phyloP scores from a whole-genome alignment of 257 asterid genomes.

The Rehmannia glutinosa region DNA sequence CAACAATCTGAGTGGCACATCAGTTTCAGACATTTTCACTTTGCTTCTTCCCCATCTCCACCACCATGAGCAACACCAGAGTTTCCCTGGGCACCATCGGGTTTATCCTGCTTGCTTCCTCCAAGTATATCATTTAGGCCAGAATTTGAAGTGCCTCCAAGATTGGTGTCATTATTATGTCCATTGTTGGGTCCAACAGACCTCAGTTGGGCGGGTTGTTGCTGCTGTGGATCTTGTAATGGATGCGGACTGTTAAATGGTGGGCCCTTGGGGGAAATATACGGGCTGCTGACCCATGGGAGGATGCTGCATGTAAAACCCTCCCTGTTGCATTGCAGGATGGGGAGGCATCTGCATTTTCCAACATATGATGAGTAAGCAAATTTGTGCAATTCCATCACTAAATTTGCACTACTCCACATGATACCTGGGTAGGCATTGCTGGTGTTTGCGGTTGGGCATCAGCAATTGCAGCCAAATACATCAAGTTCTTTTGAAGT shows the following conservation, averaged over 20 bases:
- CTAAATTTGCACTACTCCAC: background rate
- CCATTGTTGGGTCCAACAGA: constrained; percentile 50
- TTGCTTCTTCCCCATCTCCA: constrained; percentile 41
- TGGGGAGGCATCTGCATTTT: constrained; percentile 63
- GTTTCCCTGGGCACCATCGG: constrained; percentile 26
- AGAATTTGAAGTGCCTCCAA: constrained; percentile 37
- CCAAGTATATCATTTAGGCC: constrained; percentile 36
- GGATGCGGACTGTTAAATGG: constrained; percentile 50
- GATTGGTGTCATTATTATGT: constrained; percentile 24
- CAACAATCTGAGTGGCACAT: too few relatives aligned
- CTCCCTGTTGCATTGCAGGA: constrained; percentile 75
- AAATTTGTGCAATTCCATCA: too few relatives aligned
- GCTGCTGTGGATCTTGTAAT: constrained; percentile 53
- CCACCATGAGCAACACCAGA: too few relatives aligned
- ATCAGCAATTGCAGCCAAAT: constrained; percentile 95
- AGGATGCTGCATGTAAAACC: constrained; percentile 75
- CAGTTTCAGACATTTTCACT: too few relatives aligned
- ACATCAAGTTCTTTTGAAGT: constrained; percentile 91
- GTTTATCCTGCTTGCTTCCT: constrained; percentile 43
- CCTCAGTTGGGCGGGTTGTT: constrained; percentile 37
- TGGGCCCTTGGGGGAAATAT: constrained; percentile 43
- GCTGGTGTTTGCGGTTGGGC: constrained; percentile 87
- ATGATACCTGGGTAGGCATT: constrained; percentile 60
- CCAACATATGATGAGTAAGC: background rate
- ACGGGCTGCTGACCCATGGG: constrained; percentile 74